Base-by-base conservation (phyloP, 2,329 filamentous ascomycete species). In the Nigrospora sphaerica region DNA sequence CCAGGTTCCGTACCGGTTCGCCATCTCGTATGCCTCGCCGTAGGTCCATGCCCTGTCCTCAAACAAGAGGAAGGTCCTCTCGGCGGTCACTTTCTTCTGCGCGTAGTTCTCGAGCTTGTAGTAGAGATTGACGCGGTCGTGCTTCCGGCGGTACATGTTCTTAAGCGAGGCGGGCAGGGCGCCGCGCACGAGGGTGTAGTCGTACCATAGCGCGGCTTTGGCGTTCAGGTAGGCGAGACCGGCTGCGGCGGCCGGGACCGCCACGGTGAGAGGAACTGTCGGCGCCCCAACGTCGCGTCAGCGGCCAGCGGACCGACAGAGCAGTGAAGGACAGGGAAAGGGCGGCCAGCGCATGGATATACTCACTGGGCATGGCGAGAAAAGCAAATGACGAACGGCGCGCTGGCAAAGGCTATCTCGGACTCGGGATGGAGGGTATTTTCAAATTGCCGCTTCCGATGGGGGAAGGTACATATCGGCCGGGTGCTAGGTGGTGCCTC, bases 211-310 rank as follows among this genome's bases (percentile, higher is more conserved):
- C 7, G 77, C 74, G 48, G 75, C 76, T 61, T 78, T 82, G 37
- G 86, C 89, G 60, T 93, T 88, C 55, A 92, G 64, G 62, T 95
- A 95, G 32, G 87, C 85, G n/a, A 85, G 69, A 4, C 77, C 75
- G 5, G 86, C 85, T 31, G 77, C 74, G 39, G 80, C 75, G 14
- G 83, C 83, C 16, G 85, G 81, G 28, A 75, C 69, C 7, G 80
- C 71, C 42, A 81, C 51, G 18, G 70, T 63, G 18, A 81, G 63
- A 39, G 80, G 76, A 37, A 79, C 75, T 80, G 48, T 34, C 9
- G 16, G 46, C n/a, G 23, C 23, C 23, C n/a, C 6, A 9, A 10
- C 23, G 23, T 10, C 5, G 23, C 23, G 23, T 28, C 7, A 28
- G 23, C 23, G 23, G 23, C 23, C 23, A 10, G 10, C n/a, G 4